Evolutionary conservation across 2,329 filamentous ascomycete species (phyloP), one percentile per base, ranked within the genome.

Genomic region (Stachybotrys echinatus): DNA sequence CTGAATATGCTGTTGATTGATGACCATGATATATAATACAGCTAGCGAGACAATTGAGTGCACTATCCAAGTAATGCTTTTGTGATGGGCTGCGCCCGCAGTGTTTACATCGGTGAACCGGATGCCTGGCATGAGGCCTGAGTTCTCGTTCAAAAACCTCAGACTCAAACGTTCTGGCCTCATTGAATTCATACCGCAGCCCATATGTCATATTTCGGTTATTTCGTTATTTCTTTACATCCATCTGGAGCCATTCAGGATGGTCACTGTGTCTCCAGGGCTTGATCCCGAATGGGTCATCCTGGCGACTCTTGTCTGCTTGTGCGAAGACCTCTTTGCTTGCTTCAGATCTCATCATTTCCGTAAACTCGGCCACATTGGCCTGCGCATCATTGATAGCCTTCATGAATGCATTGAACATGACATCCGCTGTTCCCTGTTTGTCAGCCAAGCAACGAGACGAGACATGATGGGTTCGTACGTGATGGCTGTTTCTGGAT

Each of bases 191-290:
- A n/a, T n/a, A n/a, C n/a, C n/a, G n/a, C n/a, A n/a, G n/a, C n/a
- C n/a, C n/a, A n/a, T n/a, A n/a, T n/a, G n/a, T n/a, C n/a, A n/a
- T n/a, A n/a, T n/a, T n/a, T n/a, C n/a, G n/a, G 5, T 40, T 10
- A 18, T 20, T 50, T 44, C 50, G 49, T 52, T 42, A 55, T 49
- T 64, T 60, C 45, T 56, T 57, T 47, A 48, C 23, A 18, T 69
- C 65, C 55, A 65, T 54, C 43, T 56, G 65, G 52, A 77, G 74
- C 81, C 82, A 86, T 53, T 81, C 72, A 3, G 83, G 80, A 50
- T 85, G 73, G 34, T 85, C 79, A 49, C 71, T 74, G 19, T 80
- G 73, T 45, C 71, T 74, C 83, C 83, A 85, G 2, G 76, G 74
- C 56, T 74, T 78, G 54, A 85, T 83, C 4, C 75, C 78, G 47